Conservation (phyloP, 306 rosid species). For the Ceratonia siliqua region DNA sequence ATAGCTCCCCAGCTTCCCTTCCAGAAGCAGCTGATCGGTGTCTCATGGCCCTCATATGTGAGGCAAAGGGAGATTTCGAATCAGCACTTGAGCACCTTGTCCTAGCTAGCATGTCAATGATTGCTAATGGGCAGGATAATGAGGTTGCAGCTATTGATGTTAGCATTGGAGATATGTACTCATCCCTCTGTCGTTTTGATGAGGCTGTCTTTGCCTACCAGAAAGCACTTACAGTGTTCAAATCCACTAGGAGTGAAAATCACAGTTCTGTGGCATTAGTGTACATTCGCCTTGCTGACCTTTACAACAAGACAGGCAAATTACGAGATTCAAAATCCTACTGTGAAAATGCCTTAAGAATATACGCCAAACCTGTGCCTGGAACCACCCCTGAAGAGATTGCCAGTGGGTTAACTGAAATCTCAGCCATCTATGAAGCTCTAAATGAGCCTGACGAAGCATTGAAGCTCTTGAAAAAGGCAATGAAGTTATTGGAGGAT, state of each 20-base stretch:
- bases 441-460: constrained; percentile 23
- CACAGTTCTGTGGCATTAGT: constrained; percentile 16
- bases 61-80: constrained; percentile 23
- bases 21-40: constrained; percentile 22
- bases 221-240: constrained; percentile 25
- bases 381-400: constrained; percentile 19
- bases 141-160: constrained; percentile 26
- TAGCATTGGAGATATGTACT: constrained; percentile 18
- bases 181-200: constrained; percentile 19
- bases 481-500: constrained; percentile 18
- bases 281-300: constrained; percentile 24
- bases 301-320: constrained; percentile 20
- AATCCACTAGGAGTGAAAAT: constrained; percentile 12
- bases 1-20: constrained; percentile 23
- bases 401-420: constrained; percentile 4
- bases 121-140: constrained; percentile 16
- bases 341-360: constrained; percentile 25
- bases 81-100: constrained; percentile 27
- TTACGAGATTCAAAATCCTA: constrained; percentile 23
- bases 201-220: constrained; percentile 24
- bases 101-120: constrained; percentile 21
- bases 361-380: constrained; percentile 2
- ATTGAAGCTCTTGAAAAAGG: constrained; percentile 14
- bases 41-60: constrained; percentile 21
- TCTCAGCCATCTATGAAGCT: constrained; percentile 21